Percentiles rank a stretch among this genome's conserved stretches.
These are phyloP conservation scores for Lotmaria passim DNA, from an alignment of 208 protist genomes.

Conservation along the genomic window DNA sequence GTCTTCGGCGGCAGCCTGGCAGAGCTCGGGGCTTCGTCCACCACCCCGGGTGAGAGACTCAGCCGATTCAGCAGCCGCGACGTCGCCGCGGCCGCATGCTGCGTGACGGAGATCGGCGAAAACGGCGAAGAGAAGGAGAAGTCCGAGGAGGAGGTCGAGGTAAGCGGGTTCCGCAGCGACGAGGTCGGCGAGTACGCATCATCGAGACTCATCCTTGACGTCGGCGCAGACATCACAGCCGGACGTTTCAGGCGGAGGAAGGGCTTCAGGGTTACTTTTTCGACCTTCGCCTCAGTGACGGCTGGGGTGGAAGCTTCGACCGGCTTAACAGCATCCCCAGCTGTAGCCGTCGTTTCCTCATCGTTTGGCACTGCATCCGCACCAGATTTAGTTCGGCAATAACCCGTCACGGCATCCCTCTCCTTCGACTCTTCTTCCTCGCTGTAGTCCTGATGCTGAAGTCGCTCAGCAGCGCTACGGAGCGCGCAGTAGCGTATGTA, in stretches of 20 bases:
- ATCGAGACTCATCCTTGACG: neutral
- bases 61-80: constrained; percentile 15
- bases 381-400: too few relatives aligned
- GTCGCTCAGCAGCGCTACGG: neutral
- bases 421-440: neutral
- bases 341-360: neutral
- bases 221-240: neutral
- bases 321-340: too few relatives aligned
- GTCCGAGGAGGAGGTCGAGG: constrained; percentile 24
- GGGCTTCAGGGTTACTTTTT: too few relatives aligned
- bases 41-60: neutral
- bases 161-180: constrained; percentile 5
- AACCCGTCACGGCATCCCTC: too few relatives aligned
- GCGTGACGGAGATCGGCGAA: constrained; percentile 7
- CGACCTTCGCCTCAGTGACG: too few relatives aligned
- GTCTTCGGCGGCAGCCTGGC: neutral
- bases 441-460: neutral
- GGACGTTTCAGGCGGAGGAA: neutral
- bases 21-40: neutral
- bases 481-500: constrained; percentile 23
- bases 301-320: too few relatives aligned
- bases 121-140: constrained; percentile 14
- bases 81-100: neutral
- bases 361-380: too few relatives aligned
- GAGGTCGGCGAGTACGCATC: neutral